Base-by-base conservation (phyloP, 2,329 filamentous ascomycete genomes). In the Aspergillus sp. region DNA sequence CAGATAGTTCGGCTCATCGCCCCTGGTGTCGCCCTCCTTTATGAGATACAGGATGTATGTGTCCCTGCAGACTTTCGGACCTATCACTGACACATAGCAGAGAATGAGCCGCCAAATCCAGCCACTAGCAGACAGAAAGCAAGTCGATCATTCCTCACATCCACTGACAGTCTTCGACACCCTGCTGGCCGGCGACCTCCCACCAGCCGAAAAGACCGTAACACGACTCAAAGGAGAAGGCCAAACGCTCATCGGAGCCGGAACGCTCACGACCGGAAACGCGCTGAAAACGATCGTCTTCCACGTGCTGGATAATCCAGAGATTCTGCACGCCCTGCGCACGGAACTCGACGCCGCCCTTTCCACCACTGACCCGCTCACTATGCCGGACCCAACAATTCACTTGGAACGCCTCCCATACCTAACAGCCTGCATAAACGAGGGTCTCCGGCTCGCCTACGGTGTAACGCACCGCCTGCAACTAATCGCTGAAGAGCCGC, bases 71-170 rank as follows among this genome's bases (percentile, higher is more conserved):
- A 41, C 34, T 13, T 5, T 23, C 2, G 6, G 43, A 50, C 5
- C 1, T 30, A 19, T 57, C n/a, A 50, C 31, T 31, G 3, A 34
- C 8, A n/a, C n/a, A 57, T 8, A 34, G 17, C 23, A 57, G 54
- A 57, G 30, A 46, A 57, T 57, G 54, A 50, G 46, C 22, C 25
- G 46, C 23, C 54, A 57, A 34, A 57, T 57, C 13, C 54, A 58
- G 23, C 48, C 34, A 4, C 22, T 58, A 7, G 56, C 43, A 3
- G 56, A 52, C 13, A 50, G 41, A 22, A 46, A 28, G 43, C 34
- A 25, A 28, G 9, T 15, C 8, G 23, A 2, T 2, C 34, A 52
- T 22, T 23, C 48, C 28, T 6, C 22, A 3, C 15, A 7, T 9
- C 34, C 48, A 19, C 25, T 43, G 19, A 58, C 56, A 7, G 56